Evolutionary conservation across 805 yeast species (phyloP), one percentile per base, ranked within the genome.

Genomic region (Kodamaea hsintzibuensis): DNA sequence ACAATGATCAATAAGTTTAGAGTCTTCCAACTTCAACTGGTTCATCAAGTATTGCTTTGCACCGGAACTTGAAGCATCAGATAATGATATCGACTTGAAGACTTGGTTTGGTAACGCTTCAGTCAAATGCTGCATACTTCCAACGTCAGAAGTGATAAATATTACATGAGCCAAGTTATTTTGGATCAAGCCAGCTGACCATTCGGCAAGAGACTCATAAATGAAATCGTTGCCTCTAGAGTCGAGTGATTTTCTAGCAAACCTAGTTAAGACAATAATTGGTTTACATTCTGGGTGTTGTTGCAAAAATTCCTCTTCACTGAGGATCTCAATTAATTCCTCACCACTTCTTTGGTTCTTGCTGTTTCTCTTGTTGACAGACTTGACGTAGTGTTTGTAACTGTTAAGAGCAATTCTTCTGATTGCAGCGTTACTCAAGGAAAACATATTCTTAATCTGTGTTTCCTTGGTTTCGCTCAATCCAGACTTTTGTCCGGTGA

Each of bases 401-500:
- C 70, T 77, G 10, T 56, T 48, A 46, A 70, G 62, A 1, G 78
- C 73, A n/a, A 91, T 80, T 16, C 81, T 82, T 59, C 91, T 79
- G n/a, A 95, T 77, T 0, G 96, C 92, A 58, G 82, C 83, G 38
- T 85, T 73, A 0, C 93, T 79, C 45, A 89, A 80, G 49, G 85
- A 81, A 48, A 92, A 77, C 82, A 92, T 91, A 60, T 86, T 85
- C 68, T 89, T 87, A 56, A 89, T 81, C 66, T 90, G 97, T 0
- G 87, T 71, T 60, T 92, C 97, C 57, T 85, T 86, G 1, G 89
- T 74, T 65, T 92, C 97, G 30, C 92, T 83, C 47, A 92, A 74
- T 1, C 97, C 97, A 2, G 96, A 88, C 65, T 91, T 92, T 66
- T 91, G 98, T 1, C 98, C 99, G 0, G 96, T 91, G 42, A 93